Percentiles rank a stretch among this genome's conserved stretches.
These are phyloP conservation scores for Chlorella vulgaris DNA, from an alignment of 139 green algal genomes.

Conservation along the genomic window DNA sequence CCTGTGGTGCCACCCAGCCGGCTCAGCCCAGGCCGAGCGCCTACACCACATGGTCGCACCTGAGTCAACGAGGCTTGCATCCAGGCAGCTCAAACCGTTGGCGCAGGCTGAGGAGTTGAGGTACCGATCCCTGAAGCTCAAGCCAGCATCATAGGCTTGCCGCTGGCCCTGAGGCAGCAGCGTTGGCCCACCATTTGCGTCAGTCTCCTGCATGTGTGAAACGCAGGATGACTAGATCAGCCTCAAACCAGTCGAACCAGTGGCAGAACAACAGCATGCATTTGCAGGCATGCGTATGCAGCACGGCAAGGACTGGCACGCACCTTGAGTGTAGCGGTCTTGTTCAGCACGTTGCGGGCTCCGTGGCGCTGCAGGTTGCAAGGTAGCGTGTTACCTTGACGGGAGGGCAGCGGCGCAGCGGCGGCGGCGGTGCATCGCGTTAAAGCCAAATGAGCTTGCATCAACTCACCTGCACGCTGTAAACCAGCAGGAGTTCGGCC, in stretches of 20 bases:
- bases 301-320: too few species aligned
- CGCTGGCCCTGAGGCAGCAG: constrained; percentile 51
- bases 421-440: not conserved
- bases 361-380: constrained; percentile 38
- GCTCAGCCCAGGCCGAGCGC: too few species aligned
- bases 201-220: constrained; percentile 25
- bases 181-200: constrained; percentile 44
- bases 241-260: too few species aligned
- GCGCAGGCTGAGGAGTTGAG: constrained; percentile 31
- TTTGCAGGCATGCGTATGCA: too few species aligned
- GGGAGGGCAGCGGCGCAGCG: not conserved
- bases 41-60: too few species aligned
- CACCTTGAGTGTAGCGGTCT: constrained; percentile 37
- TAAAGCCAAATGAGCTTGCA: too few species aligned
- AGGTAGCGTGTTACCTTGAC: not conserved
- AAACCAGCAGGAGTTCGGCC: constrained; percentile 37
- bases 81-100: constrained; percentile 34
- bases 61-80: not conserved
- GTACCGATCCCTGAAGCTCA: constrained; percentile 40
- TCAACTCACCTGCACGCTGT: constrained; percentile 35
- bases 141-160: constrained; percentile 48
- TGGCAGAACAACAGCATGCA: too few species aligned
- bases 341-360: constrained; percentile 55
- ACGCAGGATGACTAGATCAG: not conserved
- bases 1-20: too few species aligned